Base-by-base conservation (phyloP, 1,284 basidiomycete species). In the Leccinum griseonigrum region DNA sequence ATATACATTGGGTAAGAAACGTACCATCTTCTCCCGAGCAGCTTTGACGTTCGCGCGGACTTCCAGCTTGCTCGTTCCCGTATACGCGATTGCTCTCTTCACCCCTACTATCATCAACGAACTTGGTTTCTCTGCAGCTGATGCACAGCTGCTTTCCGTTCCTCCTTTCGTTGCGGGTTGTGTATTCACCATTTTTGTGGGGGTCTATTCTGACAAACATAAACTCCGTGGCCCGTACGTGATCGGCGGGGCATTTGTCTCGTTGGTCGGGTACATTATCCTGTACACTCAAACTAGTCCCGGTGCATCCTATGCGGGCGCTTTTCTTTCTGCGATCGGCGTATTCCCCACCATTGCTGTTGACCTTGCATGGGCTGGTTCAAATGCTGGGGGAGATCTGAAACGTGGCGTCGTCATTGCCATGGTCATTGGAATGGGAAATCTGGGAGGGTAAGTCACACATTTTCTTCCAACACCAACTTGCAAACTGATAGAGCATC, bases 81-180 rank as follows among this genome's bases (percentile, higher is more conserved):
- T 85, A 43, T 87, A 86, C 63, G 81, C 83, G 11, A 81, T 87
- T 66, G 79, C 85, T 36, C 77, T 87, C 52, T 88, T 88, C 64
- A 77, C 78, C 3, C 85, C 84, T 0, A 84, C 82, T 1, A 85
- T 86, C 67, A 81, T 86, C 57, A 76, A 77, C 8, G 74, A 80
- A 56, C 76, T 86, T 4, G 84, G 85, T 7, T 89, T 78, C 75
- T 77, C 80, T 2, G 80, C 85, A 38, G 79, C 84, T 1, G 69
- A 77, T 51, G 85, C 87, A 3, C 85, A 89, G 64, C 73, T 88
- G 3, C 74, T 88, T n/a, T 80, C 80, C 7, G 77, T 83, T 28
- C 83, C 84, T 29, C 81, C 81, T 4, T 85, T 83, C 60, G 75
- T 77, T 56, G 76, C 72, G 54, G 80, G 72, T 48, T 81, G 81